These are phyloP conservation scores for Neurospora sp. DNA, from an alignment of 495 filamentous ascomycete genomes.

Conservation along the genomic window DNA sequence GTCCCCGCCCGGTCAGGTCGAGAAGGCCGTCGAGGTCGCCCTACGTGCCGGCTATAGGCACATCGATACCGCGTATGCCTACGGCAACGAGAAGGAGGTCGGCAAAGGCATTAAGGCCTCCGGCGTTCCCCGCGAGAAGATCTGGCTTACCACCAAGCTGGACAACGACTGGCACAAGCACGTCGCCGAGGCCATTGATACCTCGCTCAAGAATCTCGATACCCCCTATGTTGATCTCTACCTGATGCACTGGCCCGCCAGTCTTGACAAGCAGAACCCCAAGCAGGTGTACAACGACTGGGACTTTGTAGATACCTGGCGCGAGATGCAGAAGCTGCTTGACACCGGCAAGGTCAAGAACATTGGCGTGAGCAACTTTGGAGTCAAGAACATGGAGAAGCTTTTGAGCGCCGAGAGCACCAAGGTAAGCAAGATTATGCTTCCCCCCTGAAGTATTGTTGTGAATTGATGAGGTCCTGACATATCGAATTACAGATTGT, in stretches of 20 bases:
- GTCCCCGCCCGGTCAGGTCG: slow-evolving; percentile 38
- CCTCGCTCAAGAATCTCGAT: slow-evolving; percentile 58
- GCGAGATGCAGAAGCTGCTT: slow-evolving; percentile 73
- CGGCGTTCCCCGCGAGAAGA: slow-evolving; percentile 67
- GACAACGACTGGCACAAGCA: slow-evolving; percentile 72
- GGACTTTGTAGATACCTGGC: slow-evolving; percentile 76
- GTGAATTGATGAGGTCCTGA: neutral
- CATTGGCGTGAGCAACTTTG: slow-evolving; percentile 77
- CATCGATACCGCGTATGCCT: slow-evolving; percentile 62
- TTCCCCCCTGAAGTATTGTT: neutral
- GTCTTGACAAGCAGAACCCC: slow-evolving; percentile 30
- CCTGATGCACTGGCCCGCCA: slow-evolving; percentile 74
- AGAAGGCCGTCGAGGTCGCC: slow-evolving; percentile 61
- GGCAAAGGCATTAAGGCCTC: slow-evolving; percentile 71
- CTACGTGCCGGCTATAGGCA: slow-evolving; percentile 55
- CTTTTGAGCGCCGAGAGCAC: slow-evolving; percentile 49
- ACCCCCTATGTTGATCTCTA: slow-evolving; percentile 76
- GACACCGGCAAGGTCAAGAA: slow-evolving; percentile 72
- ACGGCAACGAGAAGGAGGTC: slow-evolving; percentile 78
- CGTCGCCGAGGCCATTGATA: slow-evolving; percentile 54
- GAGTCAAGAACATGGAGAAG: slow-evolving; percentile 54
- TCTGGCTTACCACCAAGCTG: slow-evolving; percentile 85
- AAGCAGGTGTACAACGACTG: slow-evolving; percentile 46
- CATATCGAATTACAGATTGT: slow-evolving; percentile 44
- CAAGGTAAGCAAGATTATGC: slow-evolving; percentile 21